Conservation (phyloP, 805 yeast species). For the Candida corydali region DNA sequence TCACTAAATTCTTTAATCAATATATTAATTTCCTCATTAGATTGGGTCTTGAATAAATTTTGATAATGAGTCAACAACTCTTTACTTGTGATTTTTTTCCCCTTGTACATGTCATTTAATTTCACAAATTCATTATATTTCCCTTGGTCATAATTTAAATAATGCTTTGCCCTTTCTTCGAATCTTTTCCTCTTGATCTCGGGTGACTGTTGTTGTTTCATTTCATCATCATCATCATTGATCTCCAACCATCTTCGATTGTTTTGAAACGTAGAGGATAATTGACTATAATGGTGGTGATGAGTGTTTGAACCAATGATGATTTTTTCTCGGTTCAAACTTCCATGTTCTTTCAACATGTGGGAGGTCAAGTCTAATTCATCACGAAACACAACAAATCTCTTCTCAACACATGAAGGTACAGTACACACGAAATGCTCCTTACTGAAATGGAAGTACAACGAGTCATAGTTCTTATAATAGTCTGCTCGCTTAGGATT, state of each 20-base stretch:
- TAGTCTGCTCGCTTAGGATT: slow-evolving; percentile 57
- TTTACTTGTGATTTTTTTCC: slow-evolving; percentile 42
- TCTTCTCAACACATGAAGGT: slow-evolving; percentile 76
- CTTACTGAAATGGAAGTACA: slow-evolving; percentile 68
- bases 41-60: slow-evolving; percentile 39
- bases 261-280: slow-evolving; percentile 49
- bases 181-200: slow-evolving; percentile 57
- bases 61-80: slow-evolving; percentile 47
- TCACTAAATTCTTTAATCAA: slow-evolving; percentile 60
- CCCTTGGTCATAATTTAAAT: slow-evolving; percentile 50
- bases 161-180: slow-evolving; percentile 83
- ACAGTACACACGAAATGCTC: slow-evolving; percentile 78
- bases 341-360: slow-evolving; percentile 77
- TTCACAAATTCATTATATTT: slow-evolving; percentile 46
- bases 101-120: slow-evolving; percentile 45
- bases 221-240: slow-evolving; percentile 20
- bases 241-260: slow-evolving; percentile 11
- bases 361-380: slow-evolving; percentile 86
- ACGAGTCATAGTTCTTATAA: slow-evolving; percentile 69
- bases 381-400: slow-evolving; percentile 87
- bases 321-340: slow-evolving; percentile 40
- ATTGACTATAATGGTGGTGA: slow-evolving; percentile 55
- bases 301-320: slow-evolving; percentile 35
- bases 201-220: slow-evolving; percentile 23
- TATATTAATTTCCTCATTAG: slow-evolving; percentile 49